Evolutionary conservation across 2,329 filamentous ascomycete species (phyloP).

Genomic region (Trichoderma oligosporum): DNA sequence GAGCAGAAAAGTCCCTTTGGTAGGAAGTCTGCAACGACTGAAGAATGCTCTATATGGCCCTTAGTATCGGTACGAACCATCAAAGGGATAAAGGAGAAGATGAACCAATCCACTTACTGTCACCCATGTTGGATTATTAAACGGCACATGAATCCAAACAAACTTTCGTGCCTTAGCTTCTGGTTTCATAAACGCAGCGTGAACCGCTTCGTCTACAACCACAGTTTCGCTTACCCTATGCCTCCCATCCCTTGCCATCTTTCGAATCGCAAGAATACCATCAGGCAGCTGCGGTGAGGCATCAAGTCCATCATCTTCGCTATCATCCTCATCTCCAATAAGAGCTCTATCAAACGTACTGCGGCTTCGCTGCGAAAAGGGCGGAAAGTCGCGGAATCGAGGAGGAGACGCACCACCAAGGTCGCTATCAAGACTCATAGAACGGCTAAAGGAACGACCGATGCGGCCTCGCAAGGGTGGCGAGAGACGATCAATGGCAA

Average conservation of each 20-base stretch:
- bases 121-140: constrained; percentile 56
- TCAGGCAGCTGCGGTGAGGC: constrained; percentile 34
- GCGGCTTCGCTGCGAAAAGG: constrained; percentile 35
- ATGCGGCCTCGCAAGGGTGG: constrained; percentile 32
- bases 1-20: constrained; percentile 35
- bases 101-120: constrained; percentile 47
- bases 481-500: constrained; percentile 38
- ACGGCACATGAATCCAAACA: constrained; percentile 56
- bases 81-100: too few species aligned
- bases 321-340: constrained; percentile 17
- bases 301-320: constrained; percentile 29
- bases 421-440: constrained; percentile 34
- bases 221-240: constrained; percentile 28
- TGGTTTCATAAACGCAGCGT: constrained; percentile 33
- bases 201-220: constrained; percentile 28
- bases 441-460: constrained; percentile 34
- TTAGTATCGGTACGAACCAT: too few species aligned
- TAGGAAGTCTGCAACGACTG: constrained; percentile 41
- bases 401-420: constrained; percentile 23
- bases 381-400: constrained; percentile 36
- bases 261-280: constrained; percentile 32
- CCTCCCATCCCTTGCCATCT: constrained; percentile 23
- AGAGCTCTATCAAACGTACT: constrained; percentile 27
- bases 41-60: constrained; percentile 46
- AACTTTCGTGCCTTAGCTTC: constrained; percentile 44